These are phyloP conservation scores for Paracoccidioides lutzii DNA, from an alignment of 2,329 filamentous ascomycete species.

Conservation along the genomic window DNA sequence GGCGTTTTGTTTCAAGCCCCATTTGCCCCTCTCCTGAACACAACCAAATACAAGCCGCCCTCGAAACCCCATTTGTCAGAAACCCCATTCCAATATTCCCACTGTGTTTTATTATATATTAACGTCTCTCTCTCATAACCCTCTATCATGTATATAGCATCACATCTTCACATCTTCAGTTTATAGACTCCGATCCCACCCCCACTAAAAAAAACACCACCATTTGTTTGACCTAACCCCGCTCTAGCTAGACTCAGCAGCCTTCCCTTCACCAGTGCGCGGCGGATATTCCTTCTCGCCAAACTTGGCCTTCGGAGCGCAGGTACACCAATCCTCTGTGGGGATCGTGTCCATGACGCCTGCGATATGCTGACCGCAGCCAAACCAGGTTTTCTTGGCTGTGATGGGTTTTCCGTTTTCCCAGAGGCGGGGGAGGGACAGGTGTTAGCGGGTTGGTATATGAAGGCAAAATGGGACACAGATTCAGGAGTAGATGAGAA, in stretches of 20 bases:
- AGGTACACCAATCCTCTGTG: constrained; percentile 41
- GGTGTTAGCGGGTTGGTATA: not conserved
- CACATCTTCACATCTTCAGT: no score
- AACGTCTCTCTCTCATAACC: no score
- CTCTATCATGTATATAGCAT: no score
- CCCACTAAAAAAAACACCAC: not conserved
- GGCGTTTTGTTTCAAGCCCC: no score
- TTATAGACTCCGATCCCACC: not conserved
- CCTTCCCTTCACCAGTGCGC: constrained; percentile 27
- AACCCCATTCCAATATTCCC: no score
- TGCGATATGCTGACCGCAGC: constrained; percentile 40
- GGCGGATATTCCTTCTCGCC: constrained; percentile 43
- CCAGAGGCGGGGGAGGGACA: not conserved
- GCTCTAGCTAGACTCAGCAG: not conserved
- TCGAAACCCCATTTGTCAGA: no score
- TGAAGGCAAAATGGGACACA: no score
- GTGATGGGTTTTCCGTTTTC: not conserved
- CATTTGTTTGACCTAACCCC: no score
- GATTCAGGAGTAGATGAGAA: not conserved
- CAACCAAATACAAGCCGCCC: no score
- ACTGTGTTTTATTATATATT: no score
- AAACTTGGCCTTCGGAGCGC: constrained; percentile 40
- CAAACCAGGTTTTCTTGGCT: constrained; percentile 43
- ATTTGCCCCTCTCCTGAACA: no score
- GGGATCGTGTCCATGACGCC: constrained; percentile 42